These are phyloP conservation scores for Brassica rapa DNA, from an alignment of 345 rosid species.

Conservation along the genomic window DNA sequence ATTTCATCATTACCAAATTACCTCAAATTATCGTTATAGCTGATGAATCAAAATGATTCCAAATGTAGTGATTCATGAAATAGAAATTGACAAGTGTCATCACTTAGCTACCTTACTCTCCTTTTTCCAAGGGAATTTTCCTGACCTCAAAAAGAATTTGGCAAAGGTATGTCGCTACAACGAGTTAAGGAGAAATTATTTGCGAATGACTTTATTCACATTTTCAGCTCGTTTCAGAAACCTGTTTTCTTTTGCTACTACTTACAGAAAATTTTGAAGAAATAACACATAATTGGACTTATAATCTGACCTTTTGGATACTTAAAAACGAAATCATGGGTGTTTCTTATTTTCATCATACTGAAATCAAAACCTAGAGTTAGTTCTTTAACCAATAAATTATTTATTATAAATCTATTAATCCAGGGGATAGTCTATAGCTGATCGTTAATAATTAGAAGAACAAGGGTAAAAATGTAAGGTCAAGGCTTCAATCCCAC, in stretches of 20 bases:
- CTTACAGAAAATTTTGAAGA: not conserved
- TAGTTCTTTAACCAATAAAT: not conserved
- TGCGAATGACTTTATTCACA: not conserved
- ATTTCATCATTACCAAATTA: not conserved
- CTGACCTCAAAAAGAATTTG: not conserved
- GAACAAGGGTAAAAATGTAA: slow-evolving; percentile 4
- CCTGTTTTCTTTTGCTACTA: not conserved
- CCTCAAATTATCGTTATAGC: not conserved
- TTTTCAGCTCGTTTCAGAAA: not conserved
- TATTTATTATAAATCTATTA: not conserved
- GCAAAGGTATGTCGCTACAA: slow-evolving; percentile 3
- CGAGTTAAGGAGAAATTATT: not conserved
- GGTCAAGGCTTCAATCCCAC: slow-evolving; percentile 1
- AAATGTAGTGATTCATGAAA: not conserved
- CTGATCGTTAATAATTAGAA: not conserved
- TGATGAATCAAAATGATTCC: not conserved
- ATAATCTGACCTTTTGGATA: not conserved
- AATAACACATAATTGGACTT: not conserved
- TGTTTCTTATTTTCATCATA: not conserved
- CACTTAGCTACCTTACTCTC: not conserved
- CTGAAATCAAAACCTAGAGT: not conserved
- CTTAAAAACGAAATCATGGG: not conserved
- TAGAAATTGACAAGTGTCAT: not conserved
- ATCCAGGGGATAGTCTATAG: not conserved
- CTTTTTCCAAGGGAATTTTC: not conserved